These are phyloP conservation scores for Saccharomycopsis capsularis DNA, from an alignment of 805 yeast genomes.

Conservation along the genomic window DNA sequence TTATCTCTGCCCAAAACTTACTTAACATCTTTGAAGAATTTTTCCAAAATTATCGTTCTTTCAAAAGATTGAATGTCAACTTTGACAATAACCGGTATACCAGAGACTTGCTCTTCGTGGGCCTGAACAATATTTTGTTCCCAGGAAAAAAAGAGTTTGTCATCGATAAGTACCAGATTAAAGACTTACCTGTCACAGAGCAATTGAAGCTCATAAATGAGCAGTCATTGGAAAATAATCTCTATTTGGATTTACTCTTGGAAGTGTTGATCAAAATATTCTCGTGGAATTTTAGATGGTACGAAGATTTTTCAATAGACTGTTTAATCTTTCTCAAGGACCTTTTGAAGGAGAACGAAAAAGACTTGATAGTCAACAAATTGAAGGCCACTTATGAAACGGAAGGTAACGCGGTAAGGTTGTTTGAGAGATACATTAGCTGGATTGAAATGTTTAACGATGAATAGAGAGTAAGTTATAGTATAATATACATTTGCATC, in stretches of 20 bases:
- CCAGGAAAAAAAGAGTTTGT: conserved; percentile 22
- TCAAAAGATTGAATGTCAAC: conserved; percentile 25
- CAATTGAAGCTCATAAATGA: conserved; percentile 22
- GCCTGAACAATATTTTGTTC: conserved; percentile 20
- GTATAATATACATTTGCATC: no score
- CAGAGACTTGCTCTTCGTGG: conserved; percentile 24
- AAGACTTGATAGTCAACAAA: conserved; percentile 28
- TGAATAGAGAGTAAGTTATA: no score
- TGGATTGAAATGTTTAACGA: conserved; percentile 22
- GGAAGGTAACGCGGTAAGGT: conserved; percentile 24
- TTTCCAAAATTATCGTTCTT: conserved; percentile 24
- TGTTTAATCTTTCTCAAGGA: conserved; percentile 40
- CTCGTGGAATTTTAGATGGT: conserved; percentile 62
- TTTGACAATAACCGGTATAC: conserved; percentile 16
- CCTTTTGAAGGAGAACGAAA: conserved; percentile 32
- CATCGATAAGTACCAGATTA: conserved; percentile 6
- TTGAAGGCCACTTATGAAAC: conserved; percentile 26
- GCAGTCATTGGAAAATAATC: conserved; percentile 24
- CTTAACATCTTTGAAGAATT: conserved; percentile 40
- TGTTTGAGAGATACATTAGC: conserved; percentile 20
- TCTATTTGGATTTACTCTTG: conserved; percentile 34
- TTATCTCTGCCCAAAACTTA: conserved; percentile 46
- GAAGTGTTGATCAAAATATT: conserved; percentile 41
- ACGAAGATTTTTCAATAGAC: conserved; percentile 44
- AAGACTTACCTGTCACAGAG: conserved; percentile 12